Percentiles rank a stretch among this genome's conserved stretches.
phyloP scores from a whole-genome alignment of 352 stramenopile genomes.

The Phytophthora pisi region DNA sequence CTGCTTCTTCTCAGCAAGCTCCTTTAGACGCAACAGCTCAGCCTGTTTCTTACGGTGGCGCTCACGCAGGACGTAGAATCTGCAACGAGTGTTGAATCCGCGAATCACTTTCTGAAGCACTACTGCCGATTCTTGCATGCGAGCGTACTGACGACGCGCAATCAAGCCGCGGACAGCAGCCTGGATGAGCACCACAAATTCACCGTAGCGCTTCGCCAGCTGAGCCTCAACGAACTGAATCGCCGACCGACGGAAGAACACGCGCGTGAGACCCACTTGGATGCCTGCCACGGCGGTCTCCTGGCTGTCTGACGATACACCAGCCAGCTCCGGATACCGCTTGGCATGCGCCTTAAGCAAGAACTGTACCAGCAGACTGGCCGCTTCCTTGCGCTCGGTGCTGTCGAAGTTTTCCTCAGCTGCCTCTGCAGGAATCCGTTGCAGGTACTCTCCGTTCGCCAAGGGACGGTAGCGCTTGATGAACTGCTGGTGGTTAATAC shows the following conservation, averaged over 20 bases:
- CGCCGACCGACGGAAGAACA: slow-evolving; percentile 84
- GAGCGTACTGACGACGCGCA: slow-evolving; percentile 50
- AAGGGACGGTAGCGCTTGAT: slow-evolving; percentile 89
- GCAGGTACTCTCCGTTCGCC: slow-evolving; percentile 64
- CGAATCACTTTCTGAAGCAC: slow-evolving; percentile 68
- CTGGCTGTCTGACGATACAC: slow-evolving; percentile 45
- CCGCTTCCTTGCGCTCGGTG: slow-evolving; percentile 56
- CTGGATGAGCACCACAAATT: slow-evolving; percentile 89
- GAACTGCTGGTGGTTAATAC: slow-evolving; percentile 94
- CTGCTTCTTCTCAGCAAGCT: slow-evolving; percentile 42
- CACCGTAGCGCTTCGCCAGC: slow-evolving; percentile 83
- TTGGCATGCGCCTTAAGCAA: slow-evolving; percentile 72
- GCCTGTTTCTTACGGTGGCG: slow-evolving; percentile 54
- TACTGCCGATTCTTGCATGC: slow-evolving; percentile 49
- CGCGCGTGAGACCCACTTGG: slow-evolving; percentile 78
- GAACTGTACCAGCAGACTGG: slow-evolving; percentile 67
- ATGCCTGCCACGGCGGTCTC: slow-evolving; percentile 60
- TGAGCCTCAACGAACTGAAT: slow-evolving; percentile 90
- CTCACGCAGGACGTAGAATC: slow-evolving; percentile 58
- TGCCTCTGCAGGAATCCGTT: slow-evolving; percentile 61
- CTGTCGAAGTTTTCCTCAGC: slow-evolving; percentile 59
- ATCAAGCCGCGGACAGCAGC: slow-evolving; percentile 68
- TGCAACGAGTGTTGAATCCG: slow-evolving; percentile 65
- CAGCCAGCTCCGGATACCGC: slow-evolving; percentile 60
- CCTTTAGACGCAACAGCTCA: slow-evolving; percentile 42